Conservation (phyloP, 1,139 yeast genomes). For the Candida sp. region DNA sequence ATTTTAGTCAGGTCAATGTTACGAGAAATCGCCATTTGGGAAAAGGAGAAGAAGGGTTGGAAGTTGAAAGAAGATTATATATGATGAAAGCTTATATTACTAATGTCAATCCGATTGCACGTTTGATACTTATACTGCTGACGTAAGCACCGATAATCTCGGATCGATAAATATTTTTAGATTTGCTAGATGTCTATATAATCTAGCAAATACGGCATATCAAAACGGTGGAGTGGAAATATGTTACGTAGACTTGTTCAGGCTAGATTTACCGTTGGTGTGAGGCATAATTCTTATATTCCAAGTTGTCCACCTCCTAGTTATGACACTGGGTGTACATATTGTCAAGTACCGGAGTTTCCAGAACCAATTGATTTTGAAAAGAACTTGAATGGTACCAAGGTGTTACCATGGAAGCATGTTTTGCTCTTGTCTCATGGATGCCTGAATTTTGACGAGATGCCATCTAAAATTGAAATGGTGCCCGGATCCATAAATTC, state of each 20-base stretch:
- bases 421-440: slow-evolving; percentile 48
- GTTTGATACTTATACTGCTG: neutral
- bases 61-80: slow-evolving; percentile 52
- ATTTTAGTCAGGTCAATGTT: slow-evolving; percentile 66
- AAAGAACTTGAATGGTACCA: slow-evolving; percentile 43
- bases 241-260: neutral
- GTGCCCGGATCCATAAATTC: slow-evolving; percentile 30
- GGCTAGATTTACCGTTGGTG: neutral
- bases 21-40: slow-evolving; percentile 70
- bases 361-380: slow-evolving; percentile 43
- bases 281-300: neutral
- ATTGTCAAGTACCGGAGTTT: slow-evolving; percentile 44
- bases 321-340: slow-evolving; percentile 61
- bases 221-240: neutral
- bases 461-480: slow-evolving; percentile 60
- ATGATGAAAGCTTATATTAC: neutral
- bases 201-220: neutral
- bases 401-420: slow-evolving; percentile 53
- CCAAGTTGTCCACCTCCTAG: slow-evolving; percentile 47
- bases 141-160: neutral
- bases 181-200: too few species aligned
- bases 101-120: too few species aligned
- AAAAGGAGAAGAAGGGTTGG: slow-evolving; percentile 59
- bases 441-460: slow-evolving; percentile 22
- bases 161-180: neutral